phyloP scores from a whole-genome alignment of 371 early-diverging fungal species.

The Circinella umbellata region DNA sequence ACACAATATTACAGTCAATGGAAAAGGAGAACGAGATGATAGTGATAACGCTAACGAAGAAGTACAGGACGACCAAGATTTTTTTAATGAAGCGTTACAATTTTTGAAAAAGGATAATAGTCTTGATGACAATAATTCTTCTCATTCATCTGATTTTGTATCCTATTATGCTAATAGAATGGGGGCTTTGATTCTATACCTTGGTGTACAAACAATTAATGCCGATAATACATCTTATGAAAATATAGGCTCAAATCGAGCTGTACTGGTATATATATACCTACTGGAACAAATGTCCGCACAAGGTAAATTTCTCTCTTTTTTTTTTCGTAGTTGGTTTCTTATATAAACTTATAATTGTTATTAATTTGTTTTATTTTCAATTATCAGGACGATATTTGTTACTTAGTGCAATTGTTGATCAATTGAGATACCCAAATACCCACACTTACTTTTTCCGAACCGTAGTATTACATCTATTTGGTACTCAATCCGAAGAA shows the following conservation, averaged over 20 bases:
- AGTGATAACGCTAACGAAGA: background rate
- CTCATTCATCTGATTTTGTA: background rate
- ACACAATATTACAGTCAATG: no score
- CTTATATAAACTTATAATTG: background rate
- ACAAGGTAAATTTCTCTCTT: slow-evolving; percentile 14
- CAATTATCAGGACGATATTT: slow-evolving; percentile 76
- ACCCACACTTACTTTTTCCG: slow-evolving; percentile 94
- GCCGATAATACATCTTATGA: slow-evolving; percentile 1
- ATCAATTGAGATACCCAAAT: slow-evolving; percentile 96
- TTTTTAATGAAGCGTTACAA: background rate
- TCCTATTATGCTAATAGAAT: slow-evolving; percentile 3
- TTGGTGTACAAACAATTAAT: slow-evolving; percentile 15
- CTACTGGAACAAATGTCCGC: slow-evolving; percentile 20
- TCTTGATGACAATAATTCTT: background rate
- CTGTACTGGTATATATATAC: slow-evolving; percentile 29
- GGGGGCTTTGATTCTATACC: slow-evolving; percentile 21
- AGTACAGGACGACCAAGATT: background rate
- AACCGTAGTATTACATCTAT: slow-evolving; percentile 76
- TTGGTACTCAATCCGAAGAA: slow-evolving; percentile 73
- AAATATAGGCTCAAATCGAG: slow-evolving; percentile 28
- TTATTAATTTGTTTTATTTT: background rate
- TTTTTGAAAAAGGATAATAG: slow-evolving; percentile 1
- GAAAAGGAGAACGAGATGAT: background rate
- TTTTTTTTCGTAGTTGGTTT: background rate
- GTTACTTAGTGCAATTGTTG: slow-evolving; percentile 88